A percentile compares a stretch with the other conserved stretches of the same genome.
Evolutionary conservation across 305 asterid genomes (phyloP).

Genomic region (Coffea humblotiana): DNA sequence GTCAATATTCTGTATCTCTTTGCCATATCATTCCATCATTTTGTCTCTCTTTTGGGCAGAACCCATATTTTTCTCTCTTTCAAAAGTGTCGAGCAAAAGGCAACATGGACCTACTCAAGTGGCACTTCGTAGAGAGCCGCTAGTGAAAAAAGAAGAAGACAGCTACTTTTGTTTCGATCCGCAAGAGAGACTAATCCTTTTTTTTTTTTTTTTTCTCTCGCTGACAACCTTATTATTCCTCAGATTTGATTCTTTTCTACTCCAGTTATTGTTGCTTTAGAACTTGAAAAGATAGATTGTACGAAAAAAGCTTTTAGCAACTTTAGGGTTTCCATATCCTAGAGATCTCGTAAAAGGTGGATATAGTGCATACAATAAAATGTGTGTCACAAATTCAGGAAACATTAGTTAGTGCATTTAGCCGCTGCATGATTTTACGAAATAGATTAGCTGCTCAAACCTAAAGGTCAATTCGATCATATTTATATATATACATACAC

Average conservation of each 20-base stretch:
- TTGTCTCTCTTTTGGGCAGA: constrained; percentile 8
- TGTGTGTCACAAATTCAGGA: neutral
- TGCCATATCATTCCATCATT: constrained; percentile 15
- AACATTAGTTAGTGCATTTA: too few species aligned
- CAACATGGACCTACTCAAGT: constrained; percentile 22
- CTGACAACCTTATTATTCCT: constrained; percentile 3
- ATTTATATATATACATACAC: too few species aligned
- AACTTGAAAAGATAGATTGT: neutral
- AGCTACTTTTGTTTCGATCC: constrained; percentile 12
- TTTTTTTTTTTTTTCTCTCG: neutral
- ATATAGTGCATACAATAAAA: neutral
- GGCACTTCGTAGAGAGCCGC: constrained; percentile 17
- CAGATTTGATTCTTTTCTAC: constrained; percentile 6
- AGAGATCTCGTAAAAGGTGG: neutral
- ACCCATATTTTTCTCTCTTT: neutral
- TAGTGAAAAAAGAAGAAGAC: neutral
- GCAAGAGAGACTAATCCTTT: neutral
- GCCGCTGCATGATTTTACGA: neutral
- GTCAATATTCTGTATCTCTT: neutral
- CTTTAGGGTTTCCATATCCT: constrained; percentile 1
- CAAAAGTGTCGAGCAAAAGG: constrained; percentile 13
- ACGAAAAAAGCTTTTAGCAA: neutral
- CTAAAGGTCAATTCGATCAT: too few species aligned
- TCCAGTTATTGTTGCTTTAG: neutral
- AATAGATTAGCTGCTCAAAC: too few species aligned